These are phyloP conservation scores for Mycocentrospora acerina DNA, from an alignment of 2,329 filamentous ascomycete species.

Conservation along the genomic window DNA sequence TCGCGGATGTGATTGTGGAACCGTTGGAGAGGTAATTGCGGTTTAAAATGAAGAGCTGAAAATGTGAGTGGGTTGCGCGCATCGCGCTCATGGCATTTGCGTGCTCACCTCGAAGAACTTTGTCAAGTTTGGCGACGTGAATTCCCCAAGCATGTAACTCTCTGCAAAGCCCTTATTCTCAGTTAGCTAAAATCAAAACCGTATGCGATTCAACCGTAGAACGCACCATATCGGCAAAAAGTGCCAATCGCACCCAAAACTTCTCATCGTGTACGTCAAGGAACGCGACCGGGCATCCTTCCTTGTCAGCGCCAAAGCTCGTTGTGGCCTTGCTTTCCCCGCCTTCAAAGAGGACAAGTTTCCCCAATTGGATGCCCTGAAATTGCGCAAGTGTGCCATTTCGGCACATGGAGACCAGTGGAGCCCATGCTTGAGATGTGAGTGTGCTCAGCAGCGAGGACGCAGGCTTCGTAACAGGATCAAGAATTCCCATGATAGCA, in stretches of 20 bases:
- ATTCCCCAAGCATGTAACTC: conserved; percentile 72
- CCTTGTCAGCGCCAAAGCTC: conserved; percentile 45
- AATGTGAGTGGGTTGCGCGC: conserved; percentile 15
- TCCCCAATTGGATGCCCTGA: conserved; percentile 48
- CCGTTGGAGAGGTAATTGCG: conserved; percentile 65
- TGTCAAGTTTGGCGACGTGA: conserved; percentile 66
- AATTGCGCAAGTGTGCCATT: conserved; percentile 50
- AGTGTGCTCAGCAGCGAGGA: conserved; percentile 35
- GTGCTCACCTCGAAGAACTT: conserved; percentile 63
- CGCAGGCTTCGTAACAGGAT: conserved; percentile 6
- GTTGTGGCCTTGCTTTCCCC: conserved; percentile 45
- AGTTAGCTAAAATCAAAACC: no score
- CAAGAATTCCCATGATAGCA: conserved; percentile 37
- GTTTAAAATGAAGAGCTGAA: conserved; percentile 69
- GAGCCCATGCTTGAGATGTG: conserved; percentile 50
- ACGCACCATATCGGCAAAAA: conserved; percentile 70
- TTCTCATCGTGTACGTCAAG: conserved; percentile 64
- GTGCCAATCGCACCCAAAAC: conserved; percentile 68
- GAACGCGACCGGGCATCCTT: conserved; percentile 51
- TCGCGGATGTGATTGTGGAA: conserved; percentile 61
- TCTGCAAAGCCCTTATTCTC: conserved; percentile 62
- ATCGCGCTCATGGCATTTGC: background rate
- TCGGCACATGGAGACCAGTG: conserved; percentile 50
- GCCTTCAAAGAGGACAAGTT: conserved; percentile 48
- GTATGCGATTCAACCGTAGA: no score